Evolutionary conservation across 2,329 filamentous ascomycete genomes (phyloP).

Genomic region (Aureobasidium musti): DNA sequence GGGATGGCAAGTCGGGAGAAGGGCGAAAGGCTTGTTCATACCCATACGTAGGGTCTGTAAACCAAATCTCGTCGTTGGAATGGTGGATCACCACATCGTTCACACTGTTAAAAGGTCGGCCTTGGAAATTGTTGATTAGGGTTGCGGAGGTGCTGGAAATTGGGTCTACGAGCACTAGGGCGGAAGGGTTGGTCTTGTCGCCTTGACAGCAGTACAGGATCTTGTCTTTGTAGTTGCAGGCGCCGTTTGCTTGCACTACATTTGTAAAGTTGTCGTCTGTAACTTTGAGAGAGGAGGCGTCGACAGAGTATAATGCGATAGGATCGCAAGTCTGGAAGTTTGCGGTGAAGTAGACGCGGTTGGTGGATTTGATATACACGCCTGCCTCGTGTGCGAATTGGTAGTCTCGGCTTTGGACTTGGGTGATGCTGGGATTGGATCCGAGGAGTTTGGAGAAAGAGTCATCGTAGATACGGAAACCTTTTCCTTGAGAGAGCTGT

Average conservation of each 20-base stretch:
- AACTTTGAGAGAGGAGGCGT: conserved; percentile 33
- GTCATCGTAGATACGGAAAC: conserved; percentile 23
- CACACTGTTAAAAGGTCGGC: conserved; percentile 61
- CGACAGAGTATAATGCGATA: conserved; percentile 35
- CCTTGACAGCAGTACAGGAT: conserved; percentile 35
- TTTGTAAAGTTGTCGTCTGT: conserved; percentile 20
- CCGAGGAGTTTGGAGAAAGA: conserved; percentile 18
- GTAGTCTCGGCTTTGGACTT: conserved; percentile 26
- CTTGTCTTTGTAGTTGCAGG: conserved; percentile 33
- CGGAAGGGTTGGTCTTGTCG: conserved; percentile 30
- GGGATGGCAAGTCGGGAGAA: conserved; percentile 55
- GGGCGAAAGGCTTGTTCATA: conserved; percentile 61
- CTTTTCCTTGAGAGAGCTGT: conserved; percentile 1
- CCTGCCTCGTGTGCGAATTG: conserved; percentile 41
- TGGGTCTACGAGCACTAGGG: conserved; percentile 32
- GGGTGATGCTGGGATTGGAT: conserved; percentile 3
- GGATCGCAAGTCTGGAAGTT: conserved; percentile 36
- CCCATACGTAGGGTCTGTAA: conserved; percentile 64
- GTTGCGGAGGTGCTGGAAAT: conserved; percentile 8
- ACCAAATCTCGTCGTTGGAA: conserved; percentile 61
- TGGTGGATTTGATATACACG: conserved; percentile 34
- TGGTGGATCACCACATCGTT: conserved; percentile 59
- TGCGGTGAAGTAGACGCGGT: conserved; percentile 43
- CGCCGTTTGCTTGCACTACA: conserved; percentile 33
- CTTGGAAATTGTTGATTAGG: conserved; percentile 61